Base-by-base conservation (phyloP, 306 rosid genomes). In the Mimosa pudica region DNA sequence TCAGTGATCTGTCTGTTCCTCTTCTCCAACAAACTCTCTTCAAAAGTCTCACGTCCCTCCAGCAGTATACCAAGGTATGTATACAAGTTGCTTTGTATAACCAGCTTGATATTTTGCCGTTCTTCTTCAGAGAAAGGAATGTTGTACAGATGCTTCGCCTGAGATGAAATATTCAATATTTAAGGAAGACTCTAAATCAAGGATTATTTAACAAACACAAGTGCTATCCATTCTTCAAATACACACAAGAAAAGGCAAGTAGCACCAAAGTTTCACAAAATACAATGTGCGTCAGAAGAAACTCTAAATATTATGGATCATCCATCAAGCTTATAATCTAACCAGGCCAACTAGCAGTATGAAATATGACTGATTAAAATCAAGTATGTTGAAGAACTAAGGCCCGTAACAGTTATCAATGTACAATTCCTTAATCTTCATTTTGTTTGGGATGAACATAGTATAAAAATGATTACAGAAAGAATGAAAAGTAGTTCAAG, bases 71-170 rank as follows among this genome's bases (percentile, higher is more conserved):
- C 89, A 64, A 90, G 86, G 88, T 92, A 94, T 73, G 78, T 5
- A 72, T 86, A 92, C 81, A 92, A 80, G 74, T 85, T 92, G 73
- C 90, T 89, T 84, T 90, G 97, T 78, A 94, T 94, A 80, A 88
- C 75, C 64, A 83, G 81, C 88, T 90, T 90, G 75, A 92, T 90
- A 73, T 57, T 85, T 82, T 85, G 89, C 41, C 84, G 85, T 84
- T 94, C 97, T 24, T 87, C 88, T 74, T 82, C 95, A 30, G 94
- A 86, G 91, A 89, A 94, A 62, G 97, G 94, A 77, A 80, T 84
- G 65, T 83, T 24, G 45, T 90, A 94, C 52, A 90, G 79, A 78
- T 82, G 33, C 87, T 90, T 94, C 73, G 94, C 97, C 98, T 94
- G 52, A 49, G 67, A 86, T 24, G 61, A 77, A 86, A 58, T 12